phyloP scores from a whole-genome alignment of 306 rosid species.

The Malus asiatica region DNA sequence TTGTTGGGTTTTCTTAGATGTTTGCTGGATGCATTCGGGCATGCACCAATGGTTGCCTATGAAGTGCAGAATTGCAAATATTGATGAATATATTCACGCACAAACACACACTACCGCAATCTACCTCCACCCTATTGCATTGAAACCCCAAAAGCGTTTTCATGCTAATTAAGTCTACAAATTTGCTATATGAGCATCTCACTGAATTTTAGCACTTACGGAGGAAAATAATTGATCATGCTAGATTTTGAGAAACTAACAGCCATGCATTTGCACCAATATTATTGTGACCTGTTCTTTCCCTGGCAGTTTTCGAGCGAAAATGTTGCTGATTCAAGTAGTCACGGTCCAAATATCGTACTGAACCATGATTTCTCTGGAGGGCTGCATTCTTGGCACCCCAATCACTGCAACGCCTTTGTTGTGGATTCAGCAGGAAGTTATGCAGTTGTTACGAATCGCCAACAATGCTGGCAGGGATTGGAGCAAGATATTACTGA shows the following conservation, averaged over 20 bases:
- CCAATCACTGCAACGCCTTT: constrained; percentile 59
- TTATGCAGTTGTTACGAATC: constrained; percentile 57
- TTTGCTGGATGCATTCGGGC: too few relatives aligned
- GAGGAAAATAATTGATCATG: background rate
- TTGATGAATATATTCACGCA: too few relatives aligned
- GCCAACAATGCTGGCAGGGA: constrained; percentile 92
- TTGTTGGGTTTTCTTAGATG: too few relatives aligned
- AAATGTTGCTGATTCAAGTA: constrained; percentile 23
- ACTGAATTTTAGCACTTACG: background rate
- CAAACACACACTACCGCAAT: too few relatives aligned
- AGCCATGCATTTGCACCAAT: background rate
- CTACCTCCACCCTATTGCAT: too few relatives aligned
- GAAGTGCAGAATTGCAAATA: too few relatives aligned
- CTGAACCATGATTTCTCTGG: constrained; percentile 72
- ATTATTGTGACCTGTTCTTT: constrained; percentile 5
- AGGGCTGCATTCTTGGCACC: constrained; percentile 72
- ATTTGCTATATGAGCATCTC: background rate
- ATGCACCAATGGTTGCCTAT: too few relatives aligned
- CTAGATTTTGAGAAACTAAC: background rate
- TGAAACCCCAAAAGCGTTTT: too few relatives aligned
- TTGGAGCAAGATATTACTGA: constrained; percentile 80
- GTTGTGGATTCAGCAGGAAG: constrained; percentile 29
- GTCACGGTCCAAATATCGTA: constrained; percentile 46
- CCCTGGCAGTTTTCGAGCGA: constrained; percentile 38
- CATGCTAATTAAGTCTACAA: background rate